These are phyloP conservation scores for Lactarius indigo DNA, from an alignment of 768 basidiomycete species.

Conservation along the genomic window DNA sequence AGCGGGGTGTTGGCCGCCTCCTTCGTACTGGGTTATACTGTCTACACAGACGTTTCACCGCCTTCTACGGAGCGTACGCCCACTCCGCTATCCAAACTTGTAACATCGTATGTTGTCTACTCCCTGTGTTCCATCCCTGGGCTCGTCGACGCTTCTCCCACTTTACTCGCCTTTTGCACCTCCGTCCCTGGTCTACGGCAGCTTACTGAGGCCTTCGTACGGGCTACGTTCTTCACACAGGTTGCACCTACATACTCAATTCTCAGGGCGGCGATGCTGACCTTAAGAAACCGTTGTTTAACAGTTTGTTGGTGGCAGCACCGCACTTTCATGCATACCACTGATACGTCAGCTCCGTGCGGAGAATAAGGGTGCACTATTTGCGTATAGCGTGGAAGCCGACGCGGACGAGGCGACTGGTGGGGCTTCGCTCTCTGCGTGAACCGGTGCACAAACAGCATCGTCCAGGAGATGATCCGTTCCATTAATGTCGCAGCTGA, in stretches of 20 bases:
- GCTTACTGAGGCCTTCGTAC: constrained; percentile 64
- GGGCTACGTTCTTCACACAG: constrained; percentile 83
- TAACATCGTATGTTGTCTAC: constrained; percentile 81
- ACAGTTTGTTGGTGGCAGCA: constrained; percentile 89
- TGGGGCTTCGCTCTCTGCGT: constrained; percentile 24
- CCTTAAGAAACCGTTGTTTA: background rate
- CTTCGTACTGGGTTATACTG: constrained; percentile 15
- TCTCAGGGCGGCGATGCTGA: background rate
- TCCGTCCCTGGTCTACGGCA: constrained; percentile 59
- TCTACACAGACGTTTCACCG: constrained; percentile 29
- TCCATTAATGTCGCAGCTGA: constrained; percentile 77
- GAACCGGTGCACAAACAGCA: constrained; percentile 51
- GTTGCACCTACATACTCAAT: constrained; percentile 35
- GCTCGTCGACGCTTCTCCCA: constrained; percentile 73
- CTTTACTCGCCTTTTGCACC: constrained; percentile 52
- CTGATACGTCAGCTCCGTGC: constrained; percentile 58
- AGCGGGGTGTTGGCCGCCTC: constrained; percentile 19
- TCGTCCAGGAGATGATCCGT: constrained; percentile 71
- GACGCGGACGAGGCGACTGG: constrained; percentile 54
- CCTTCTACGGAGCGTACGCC: constrained; percentile 13
- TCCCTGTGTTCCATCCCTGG: constrained; percentile 71
- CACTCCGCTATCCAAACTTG: constrained; percentile 35
- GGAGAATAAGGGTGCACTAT: constrained; percentile 69
- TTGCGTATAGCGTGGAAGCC: constrained; percentile 86
- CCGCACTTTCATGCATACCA: constrained; percentile 63